phyloP scores from a whole-genome alignment of 1,284 basidiomycete genomes.

The Sanghuangporus sanghuang region DNA sequence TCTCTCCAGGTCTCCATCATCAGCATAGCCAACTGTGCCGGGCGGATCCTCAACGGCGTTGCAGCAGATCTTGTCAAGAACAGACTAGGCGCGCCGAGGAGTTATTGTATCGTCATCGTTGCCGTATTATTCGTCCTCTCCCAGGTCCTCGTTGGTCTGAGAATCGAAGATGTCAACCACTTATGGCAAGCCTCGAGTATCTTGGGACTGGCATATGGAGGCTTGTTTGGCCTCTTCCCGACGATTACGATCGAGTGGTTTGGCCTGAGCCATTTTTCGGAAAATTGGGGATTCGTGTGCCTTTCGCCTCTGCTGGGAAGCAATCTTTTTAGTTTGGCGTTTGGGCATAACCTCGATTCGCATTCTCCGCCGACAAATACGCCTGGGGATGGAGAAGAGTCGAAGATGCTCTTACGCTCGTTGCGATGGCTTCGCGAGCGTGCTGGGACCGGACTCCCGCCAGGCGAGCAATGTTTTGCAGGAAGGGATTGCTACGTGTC shows the following conservation, averaged over 20 bases:
- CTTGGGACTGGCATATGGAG: conserved; percentile 74
- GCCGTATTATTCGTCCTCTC: conserved; percentile 64
- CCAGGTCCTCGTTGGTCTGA: conserved; percentile 49
- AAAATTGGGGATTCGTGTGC: conserved; percentile 83
- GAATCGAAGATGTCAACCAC: conserved; percentile 51
- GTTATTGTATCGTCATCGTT: conserved; percentile 67
- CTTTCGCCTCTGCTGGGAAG: conserved; percentile 77
- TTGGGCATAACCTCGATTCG: conserved; percentile 75
- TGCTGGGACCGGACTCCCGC: conserved; percentile 25
- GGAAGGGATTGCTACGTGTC: conserved; percentile 49
- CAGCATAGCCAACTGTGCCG: conserved; percentile 80
- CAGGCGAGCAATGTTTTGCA: conserved; percentile 40
- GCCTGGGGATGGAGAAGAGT: conserved; percentile 4
- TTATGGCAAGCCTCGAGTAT: conserved; percentile 76
- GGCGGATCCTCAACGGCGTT: conserved; percentile 58
- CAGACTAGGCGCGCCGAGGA: conserved; percentile 55
- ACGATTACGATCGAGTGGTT: conserved; percentile 85
- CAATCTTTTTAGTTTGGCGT: conserved; percentile 81
- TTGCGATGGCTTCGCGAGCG: background rate
- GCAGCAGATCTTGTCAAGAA: conserved; percentile 69
- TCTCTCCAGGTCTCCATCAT: conserved; percentile 82
- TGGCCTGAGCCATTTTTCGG: conserved; percentile 69
- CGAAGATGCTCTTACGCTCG: conserved; percentile 2
- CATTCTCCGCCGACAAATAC: conserved; percentile 37
- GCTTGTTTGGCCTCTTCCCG: conserved; percentile 73